Conservation (phyloP, 495 filamentous ascomycete species). For the Cenococcum geophilum region DNA sequence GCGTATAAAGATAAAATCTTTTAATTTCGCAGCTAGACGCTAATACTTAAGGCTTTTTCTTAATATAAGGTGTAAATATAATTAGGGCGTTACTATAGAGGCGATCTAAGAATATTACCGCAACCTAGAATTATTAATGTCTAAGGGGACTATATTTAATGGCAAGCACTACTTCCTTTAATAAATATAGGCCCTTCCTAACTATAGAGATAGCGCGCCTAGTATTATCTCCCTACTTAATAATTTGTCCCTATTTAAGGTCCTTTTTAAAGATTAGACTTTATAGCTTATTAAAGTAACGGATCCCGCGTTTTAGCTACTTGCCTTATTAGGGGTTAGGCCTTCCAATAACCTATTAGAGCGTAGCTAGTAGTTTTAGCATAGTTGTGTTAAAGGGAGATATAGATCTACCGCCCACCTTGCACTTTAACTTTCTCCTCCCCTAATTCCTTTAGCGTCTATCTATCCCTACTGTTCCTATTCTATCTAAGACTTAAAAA, state of each 20-base stretch:
- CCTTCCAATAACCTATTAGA: background rate
- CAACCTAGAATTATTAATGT: background rate
- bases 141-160: background rate
- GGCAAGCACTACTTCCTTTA: background rate
- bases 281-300: background rate
- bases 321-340: background rate
- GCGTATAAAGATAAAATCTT: background rate
- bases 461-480: conserved; percentile 7
- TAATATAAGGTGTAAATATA: conserved; percentile 12
- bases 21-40: conserved; percentile 1
- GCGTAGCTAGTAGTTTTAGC: background rate
- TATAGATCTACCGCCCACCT: conserved; percentile 12
- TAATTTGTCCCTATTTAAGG: no score
- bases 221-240: no score
- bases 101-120: background rate
- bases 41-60: conserved; percentile 13
- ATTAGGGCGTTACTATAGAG: background rate
- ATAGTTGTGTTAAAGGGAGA: conserved; percentile 11
- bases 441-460: background rate
- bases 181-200: background rate
- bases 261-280: background rate
- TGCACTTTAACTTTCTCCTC: conserved; percentile 12
- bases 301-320: background rate
- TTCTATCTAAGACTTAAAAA: background rate
- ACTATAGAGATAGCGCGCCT: background rate